Evolutionary conservation across 2,329 filamentous ascomycete species (phyloP), one percentile per base, ranked within the genome.

Genomic region (Chaetothyriales sp.): DNA sequence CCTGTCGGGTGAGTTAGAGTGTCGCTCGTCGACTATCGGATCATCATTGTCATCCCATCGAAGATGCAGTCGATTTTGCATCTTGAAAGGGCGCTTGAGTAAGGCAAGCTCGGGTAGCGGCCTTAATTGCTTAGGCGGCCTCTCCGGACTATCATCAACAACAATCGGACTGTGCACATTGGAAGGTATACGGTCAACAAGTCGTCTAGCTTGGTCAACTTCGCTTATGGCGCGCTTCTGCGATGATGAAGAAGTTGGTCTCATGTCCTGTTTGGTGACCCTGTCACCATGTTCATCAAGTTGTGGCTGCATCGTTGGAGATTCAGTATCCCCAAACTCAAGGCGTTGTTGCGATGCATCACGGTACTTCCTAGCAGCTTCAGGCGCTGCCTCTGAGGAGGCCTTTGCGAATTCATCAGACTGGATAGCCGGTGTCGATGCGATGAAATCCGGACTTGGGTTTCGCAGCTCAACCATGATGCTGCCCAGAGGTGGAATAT

Each of bases 401-500:
- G 19, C 18, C 19, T 9, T 29, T 15, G 22, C 9, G 1, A 28
- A 18, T 33, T 25, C 46, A 22, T 37, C 48, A 18, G 20, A 28
- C 19, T 6, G 5, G 33, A 50, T 25, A 15, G 18, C 6, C 37
- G 10, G 8, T 22, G 40, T 33, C n/a, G 47, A 20, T 8, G 29
- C 20, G 8, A 33, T 28, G 4, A 51, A 18, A 5, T 48, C 37
- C 13, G 33, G 13, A 15, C 33, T 40, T 40, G 10, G 33, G 13
- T 49, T 44, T 43, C 28, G 44, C 28, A 47, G 51, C 18, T 53
- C 50, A 22, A 61, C 55, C 54, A 61, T 53, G 44, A 61, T 60
- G 13, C 46, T 54, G 7, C 59, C 58, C 18, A 60, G 49, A 18
- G 50, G 28, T n/a, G 58, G 58, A 20, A 59, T 43, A 8, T 56